phyloP scores from a whole-genome alignment of 108 stramenopile genomes.

The Heterococcus sp. region DNA sequence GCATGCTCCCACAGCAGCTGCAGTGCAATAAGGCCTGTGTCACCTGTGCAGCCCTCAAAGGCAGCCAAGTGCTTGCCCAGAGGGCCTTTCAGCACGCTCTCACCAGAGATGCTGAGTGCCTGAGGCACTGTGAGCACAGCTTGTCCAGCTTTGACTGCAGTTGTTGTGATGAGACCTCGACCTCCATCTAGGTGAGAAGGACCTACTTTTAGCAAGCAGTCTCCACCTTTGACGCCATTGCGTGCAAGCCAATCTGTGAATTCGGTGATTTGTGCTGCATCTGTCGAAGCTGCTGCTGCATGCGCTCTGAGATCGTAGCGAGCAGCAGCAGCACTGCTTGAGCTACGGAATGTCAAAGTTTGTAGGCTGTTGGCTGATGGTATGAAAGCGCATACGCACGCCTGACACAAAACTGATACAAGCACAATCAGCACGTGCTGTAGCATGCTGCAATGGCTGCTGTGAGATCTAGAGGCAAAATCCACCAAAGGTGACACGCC shows the following conservation, averaged over 20 bases:
- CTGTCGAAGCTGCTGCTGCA: neutral
- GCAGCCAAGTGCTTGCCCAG: slow-evolving; percentile 8
- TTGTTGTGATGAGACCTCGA: neutral
- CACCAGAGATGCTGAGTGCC: neutral
- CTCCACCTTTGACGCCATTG: neutral
- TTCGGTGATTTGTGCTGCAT: neutral
- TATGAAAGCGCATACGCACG: too few species aligned
- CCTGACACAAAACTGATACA: too few species aligned
- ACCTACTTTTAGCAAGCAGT: neutral
- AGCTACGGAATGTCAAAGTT: neutral
- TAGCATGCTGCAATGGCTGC: too few species aligned
- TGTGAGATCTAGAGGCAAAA: too few species aligned
- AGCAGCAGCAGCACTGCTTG: neutral
- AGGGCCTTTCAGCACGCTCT: neutral
- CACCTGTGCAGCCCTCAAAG: slow-evolving; percentile 39
- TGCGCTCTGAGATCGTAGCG: too few species aligned
- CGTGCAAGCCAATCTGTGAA: neutral
- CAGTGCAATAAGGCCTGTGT: slow-evolving; percentile 42
- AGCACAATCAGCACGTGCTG: too few species aligned
- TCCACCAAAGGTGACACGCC: too few species aligned
- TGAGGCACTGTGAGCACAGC: neutral
- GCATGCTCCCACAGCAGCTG: slow-evolving; percentile 34
- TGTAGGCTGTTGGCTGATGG: too few species aligned
- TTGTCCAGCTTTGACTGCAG: neutral
- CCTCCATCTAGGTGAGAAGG: neutral